Conservation (phyloP, 345 rosid genomes). For the Geranium brycei region DNA sequence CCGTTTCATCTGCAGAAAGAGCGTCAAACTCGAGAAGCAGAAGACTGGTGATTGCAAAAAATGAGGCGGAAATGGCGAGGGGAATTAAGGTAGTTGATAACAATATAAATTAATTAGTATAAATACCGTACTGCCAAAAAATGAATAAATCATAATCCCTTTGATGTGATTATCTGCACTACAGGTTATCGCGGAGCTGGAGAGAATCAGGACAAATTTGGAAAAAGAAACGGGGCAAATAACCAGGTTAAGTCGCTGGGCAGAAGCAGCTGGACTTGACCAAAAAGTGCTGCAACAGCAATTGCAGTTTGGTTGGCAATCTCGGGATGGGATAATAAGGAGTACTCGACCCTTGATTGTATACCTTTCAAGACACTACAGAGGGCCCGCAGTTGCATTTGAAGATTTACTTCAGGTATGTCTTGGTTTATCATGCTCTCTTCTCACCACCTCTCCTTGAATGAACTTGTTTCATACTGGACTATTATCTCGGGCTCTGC, state of each 20-base stretch:
- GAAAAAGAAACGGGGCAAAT: slow-evolving; percentile 52
- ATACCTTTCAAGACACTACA: slow-evolving; percentile 63
- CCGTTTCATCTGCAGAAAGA: slow-evolving; percentile 19
- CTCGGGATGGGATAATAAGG: slow-evolving; percentile 62
- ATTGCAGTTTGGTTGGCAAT: slow-evolving; percentile 60
- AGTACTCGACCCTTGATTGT: slow-evolving; percentile 53
- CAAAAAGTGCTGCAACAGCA: slow-evolving; percentile 44
- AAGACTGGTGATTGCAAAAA: slow-evolving; percentile 42
- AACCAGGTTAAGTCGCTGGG: slow-evolving; percentile 60
- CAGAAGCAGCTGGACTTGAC: slow-evolving; percentile 63
- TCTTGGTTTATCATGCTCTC: not conserved
- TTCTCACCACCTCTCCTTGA: not conserved
- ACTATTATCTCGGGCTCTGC: too few species aligned
- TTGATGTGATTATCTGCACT: slow-evolving; percentile 12
- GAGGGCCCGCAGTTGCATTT: slow-evolving; percentile 48
- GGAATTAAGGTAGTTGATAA: slow-evolving; percentile 54
- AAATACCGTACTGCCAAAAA: slow-evolving; percentile 4
- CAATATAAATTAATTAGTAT: too few species aligned
- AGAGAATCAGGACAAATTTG: slow-evolving; percentile 42
- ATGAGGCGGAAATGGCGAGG: slow-evolving; percentile 59
- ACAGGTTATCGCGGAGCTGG: slow-evolving; percentile 54
- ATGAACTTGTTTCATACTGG: too few species aligned
- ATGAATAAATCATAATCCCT: slow-evolving; percentile 5
- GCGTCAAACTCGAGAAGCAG: slow-evolving; percentile 29
- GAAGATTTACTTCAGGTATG: slow-evolving; percentile 70